Conservation (phyloP, 768 basidiomycete genomes). For the Mycena sanguinolenta region DNA sequence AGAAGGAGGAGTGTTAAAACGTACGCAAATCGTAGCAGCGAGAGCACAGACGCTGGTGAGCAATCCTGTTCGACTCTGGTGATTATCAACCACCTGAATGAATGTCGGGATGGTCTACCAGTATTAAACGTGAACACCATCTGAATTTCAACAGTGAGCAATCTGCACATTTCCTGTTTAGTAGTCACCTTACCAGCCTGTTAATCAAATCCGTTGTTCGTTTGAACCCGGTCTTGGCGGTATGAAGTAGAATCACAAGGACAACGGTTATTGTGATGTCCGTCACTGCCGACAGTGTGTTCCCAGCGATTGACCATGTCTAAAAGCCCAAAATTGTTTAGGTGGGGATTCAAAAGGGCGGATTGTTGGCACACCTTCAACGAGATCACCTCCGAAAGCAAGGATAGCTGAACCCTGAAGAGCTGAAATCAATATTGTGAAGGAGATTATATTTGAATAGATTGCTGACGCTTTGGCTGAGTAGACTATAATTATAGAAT, state of each 20-base stretch:
- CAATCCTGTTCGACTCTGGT: conserved; percentile 10
- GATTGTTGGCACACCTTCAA: conserved; percentile 12
- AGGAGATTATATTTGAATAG: too few relatives aligned
- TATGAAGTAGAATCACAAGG: conserved; percentile 23
- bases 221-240: conserved; percentile 34
- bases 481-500: conserved; percentile 18
- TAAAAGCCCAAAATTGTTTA: not conserved
- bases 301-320: conserved; percentile 20
- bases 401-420: conserved; percentile 16
- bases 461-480: conserved; percentile 26
- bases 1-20: not conserved
- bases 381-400: conserved; percentile 16
- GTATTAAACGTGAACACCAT: not conserved
- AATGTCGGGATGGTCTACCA: conserved; percentile 31
- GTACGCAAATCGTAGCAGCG: conserved; percentile 23
- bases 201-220: conserved; percentile 33
- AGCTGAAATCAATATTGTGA: not conserved
- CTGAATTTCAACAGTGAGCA: too few relatives aligned
- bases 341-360: not conserved
- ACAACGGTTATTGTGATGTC: conserved; percentile 25
- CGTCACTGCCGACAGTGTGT: conserved; percentile 20
- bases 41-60: conserved; percentile 29
- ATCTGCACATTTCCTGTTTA: not conserved
- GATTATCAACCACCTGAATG: not conserved
- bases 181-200: conserved; percentile 12